These are phyloP conservation scores for Aspergillus leporis DNA, from an alignment of 495 filamentous ascomycete genomes.

Conservation along the genomic window DNA sequence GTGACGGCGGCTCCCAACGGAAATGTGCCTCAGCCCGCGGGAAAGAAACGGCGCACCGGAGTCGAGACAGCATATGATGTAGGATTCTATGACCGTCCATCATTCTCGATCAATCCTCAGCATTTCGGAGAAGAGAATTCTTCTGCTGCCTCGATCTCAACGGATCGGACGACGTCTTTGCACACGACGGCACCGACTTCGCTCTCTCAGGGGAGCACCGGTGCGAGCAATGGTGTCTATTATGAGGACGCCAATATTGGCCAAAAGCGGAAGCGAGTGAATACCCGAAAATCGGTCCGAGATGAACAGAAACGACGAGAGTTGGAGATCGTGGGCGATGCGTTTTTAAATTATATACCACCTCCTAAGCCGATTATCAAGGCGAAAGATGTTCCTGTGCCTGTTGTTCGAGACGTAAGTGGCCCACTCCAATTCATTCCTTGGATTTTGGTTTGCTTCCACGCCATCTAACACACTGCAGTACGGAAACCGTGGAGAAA, in stretches of 20 bases:
- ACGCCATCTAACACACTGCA: conserved; percentile 27
- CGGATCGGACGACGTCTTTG: conserved; percentile 81
- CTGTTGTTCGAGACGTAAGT: conserved; percentile 81
- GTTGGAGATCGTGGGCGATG: conserved; percentile 64
- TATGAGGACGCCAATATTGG: conserved; percentile 61
- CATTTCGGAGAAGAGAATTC: conserved; percentile 61
- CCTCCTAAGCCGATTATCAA: conserved; percentile 89
- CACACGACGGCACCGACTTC: conserved; percentile 92
- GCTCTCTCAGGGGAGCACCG: conserved; percentile 70
- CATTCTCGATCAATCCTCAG: conserved; percentile 72
- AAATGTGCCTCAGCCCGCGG: conserved; percentile 51
- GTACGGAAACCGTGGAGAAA: conserved; percentile 51
- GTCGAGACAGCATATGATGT: conserved; percentile 64
- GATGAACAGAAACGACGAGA: conserved; percentile 80
- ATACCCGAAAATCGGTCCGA: conserved; percentile 71
- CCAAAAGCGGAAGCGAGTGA: conserved; percentile 83
- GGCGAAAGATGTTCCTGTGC: conserved; percentile 84
- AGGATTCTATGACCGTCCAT: conserved; percentile 58
- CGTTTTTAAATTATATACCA: conserved; percentile 76
- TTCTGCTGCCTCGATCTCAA: conserved; percentile 71
- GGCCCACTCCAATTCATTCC: conserved; percentile 9
- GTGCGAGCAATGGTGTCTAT: conserved; percentile 51
- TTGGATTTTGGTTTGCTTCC: conserved; percentile 1
- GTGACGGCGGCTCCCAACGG: conserved; percentile 27
- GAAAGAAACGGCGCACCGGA: conserved; percentile 66